phyloP scores from a whole-genome alignment of 371 early-diverging fungal species.

The Mucor saturninus region DNA sequence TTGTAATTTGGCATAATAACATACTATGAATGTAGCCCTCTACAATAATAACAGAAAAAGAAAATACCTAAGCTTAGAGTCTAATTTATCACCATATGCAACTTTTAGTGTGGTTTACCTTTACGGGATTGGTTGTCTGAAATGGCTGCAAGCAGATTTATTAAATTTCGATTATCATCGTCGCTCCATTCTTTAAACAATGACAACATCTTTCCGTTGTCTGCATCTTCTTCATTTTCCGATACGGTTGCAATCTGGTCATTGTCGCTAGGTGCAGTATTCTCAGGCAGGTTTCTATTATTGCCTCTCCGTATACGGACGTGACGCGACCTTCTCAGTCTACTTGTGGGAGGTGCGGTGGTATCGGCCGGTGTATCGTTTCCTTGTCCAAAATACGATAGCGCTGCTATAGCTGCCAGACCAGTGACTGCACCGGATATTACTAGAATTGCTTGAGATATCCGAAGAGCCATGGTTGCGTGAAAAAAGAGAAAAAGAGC shows the following conservation, averaged over 20 bases:
- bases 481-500: neutral
- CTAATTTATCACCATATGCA: neutral
- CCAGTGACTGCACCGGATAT: constrained; percentile 30
- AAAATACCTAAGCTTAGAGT: neutral
- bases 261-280: constrained; percentile 1
- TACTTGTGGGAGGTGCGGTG: neutral
- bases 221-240: constrained; percentile 40
- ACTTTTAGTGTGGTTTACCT: constrained; percentile 50
- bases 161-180: constrained; percentile 66
- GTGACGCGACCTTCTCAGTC: constrained; percentile 40
- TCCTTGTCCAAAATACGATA: constrained; percentile 12
- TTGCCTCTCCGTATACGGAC: constrained; percentile 37
- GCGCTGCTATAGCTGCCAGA: constrained; percentile 17
- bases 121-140: constrained; percentile 88
- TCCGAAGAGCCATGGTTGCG: constrained; percentile 21
- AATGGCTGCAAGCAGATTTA: constrained; percentile 83
- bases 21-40: constrained; percentile 83
- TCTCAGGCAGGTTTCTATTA: constrained; percentile 9
- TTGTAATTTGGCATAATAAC: constrained; percentile 15
- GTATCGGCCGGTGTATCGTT: neutral
- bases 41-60: constrained; percentile 21
- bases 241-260: constrained; percentile 5
- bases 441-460: constrained; percentile 24
- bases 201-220: constrained; percentile 23
- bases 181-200: constrained; percentile 48